Evolutionary conservation across 192 early-diverging fungal species (phyloP), one percentile per base, ranked within the genome.

Genomic region (Podila clonocystis): DNA sequence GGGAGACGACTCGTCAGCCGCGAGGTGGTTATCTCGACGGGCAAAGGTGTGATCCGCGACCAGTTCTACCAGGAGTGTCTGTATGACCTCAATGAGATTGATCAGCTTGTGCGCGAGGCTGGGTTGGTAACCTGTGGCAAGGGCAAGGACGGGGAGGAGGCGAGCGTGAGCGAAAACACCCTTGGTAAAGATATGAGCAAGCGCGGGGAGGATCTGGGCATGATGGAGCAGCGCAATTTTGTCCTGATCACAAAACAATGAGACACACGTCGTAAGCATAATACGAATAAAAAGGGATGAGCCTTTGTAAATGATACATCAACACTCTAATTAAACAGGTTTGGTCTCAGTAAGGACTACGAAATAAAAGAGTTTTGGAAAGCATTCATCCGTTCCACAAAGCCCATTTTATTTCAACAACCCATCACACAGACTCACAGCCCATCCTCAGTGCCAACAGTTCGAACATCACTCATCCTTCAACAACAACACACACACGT

Each of bases 51-150:
- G 36, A 73, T 92, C 19, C 67, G 91, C 30, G 91, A 92, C 63
- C 89, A 92, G 73, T 92, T 92, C 64, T 92, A 92, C 66, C 88
- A 86, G 26, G 89, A 90, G 62, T 68, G 91, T 22, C 75, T 91
- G 20, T 91, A 91, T 64, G 68, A 64, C 22, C 67, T 72, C 20
- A 73, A 52, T 2, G 89, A 91, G 69, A 38, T 91, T 13, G 62
- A 72, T 9, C 65, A 52, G 20, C 62, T 90, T 34, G 41, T 91
- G 2, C 31, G 58, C 24, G 63, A 71, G 20, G 33, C 58, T 4
- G 68, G 72, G 4, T 55, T 68, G 65, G 58, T 52, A 19, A n/a
- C 63, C 17, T 22, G 20, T 24, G 41, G 60, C 15, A 55, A 76
- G 62, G 60, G 50, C 36, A 19, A 52, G 15, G 36, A 45, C 0